Percentiles rank a stretch among this genome's conserved stretches.
Evolutionary conservation across 345 rosid species (phyloP).

Genomic region (Ceriops tagal): DNA sequence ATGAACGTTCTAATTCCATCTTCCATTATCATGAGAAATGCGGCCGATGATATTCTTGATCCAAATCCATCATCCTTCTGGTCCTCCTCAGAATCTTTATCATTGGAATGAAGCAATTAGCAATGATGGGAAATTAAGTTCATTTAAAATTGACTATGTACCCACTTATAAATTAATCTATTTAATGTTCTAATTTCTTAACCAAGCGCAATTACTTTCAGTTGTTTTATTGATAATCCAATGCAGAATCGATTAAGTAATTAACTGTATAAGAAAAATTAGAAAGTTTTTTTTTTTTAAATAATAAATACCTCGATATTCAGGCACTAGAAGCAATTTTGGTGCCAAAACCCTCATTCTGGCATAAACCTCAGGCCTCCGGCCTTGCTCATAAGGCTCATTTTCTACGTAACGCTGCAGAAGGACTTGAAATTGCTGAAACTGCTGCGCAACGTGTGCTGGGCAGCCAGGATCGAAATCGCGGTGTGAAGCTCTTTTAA

Average conservation of each 20-base stretch:
- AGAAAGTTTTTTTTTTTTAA: too few relatives aligned
- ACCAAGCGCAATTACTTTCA: too few relatives aligned
- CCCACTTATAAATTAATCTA: too few relatives aligned
- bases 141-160: too few relatives aligned
- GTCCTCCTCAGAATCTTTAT: slow-evolving; percentile 57
- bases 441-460: slow-evolving; percentile 72
- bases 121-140: not conserved
- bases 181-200: too few relatives aligned
- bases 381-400: slow-evolving; percentile 94
- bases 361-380: slow-evolving; percentile 89
- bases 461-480: slow-evolving; percentile 72
- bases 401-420: slow-evolving; percentile 86
- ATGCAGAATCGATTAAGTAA: too few relatives aligned
- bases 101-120: not conserved
- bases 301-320: slow-evolving; percentile 62
- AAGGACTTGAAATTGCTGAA: slow-evolving; percentile 90
- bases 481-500: slow-evolving; percentile 44
- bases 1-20: slow-evolving; percentile 90
- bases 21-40: slow-evolving; percentile 91
- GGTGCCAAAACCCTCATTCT: slow-evolving; percentile 91
- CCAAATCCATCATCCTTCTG: slow-evolving; percentile 54
- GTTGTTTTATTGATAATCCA: too few relatives aligned
- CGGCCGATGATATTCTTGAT: slow-evolving; percentile 69
- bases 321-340: slow-evolving; percentile 86
- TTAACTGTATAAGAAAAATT: too few relatives aligned